phyloP scores from a whole-genome alignment of 2,329 filamentous ascomycete species.

The Rhinocladiella similis region DNA sequence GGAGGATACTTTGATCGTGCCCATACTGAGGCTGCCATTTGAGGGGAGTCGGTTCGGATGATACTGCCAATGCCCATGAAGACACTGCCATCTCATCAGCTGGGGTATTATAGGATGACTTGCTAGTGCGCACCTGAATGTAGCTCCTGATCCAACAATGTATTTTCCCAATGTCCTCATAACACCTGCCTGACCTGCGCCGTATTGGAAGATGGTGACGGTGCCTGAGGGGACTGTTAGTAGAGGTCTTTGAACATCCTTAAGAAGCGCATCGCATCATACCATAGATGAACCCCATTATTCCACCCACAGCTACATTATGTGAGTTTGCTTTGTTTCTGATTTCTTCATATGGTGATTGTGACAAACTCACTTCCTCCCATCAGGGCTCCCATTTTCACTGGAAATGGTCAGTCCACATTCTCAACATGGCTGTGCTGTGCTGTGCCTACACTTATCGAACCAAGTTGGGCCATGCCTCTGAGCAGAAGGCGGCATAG shows the following conservation, averaged over 20 bases:
- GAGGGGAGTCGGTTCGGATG: slow-evolving; percentile 86
- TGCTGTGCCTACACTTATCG: slow-evolving; percentile 63
- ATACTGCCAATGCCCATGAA: slow-evolving; percentile 99
- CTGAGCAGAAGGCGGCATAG: slow-evolving; percentile 31
- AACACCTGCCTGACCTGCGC: slow-evolving; percentile 88
- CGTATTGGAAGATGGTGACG: slow-evolving; percentile 93
- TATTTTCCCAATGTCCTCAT: slow-evolving; percentile 94
- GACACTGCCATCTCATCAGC: slow-evolving; percentile 51
- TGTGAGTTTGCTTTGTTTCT: slow-evolving; percentile 6
- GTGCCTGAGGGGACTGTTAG: slow-evolving; percentile 59
- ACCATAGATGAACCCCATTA: slow-evolving; percentile 99
- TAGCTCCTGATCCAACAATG: slow-evolving; percentile 92
- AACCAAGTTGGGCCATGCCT: slow-evolving; percentile 63
- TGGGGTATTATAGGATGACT: slow-evolving; percentile 32
- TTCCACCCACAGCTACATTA: slow-evolving; percentile 78
- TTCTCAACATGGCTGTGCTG: slow-evolving; percentile 9
- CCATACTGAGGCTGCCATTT: slow-evolving; percentile 74
- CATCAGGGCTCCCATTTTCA: slow-evolving; percentile 99
- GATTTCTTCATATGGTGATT: not conserved
- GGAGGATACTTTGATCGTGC: slow-evolving; percentile 71
- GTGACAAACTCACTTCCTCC: slow-evolving; percentile 75
- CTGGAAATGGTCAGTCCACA: slow-evolving; percentile 51
- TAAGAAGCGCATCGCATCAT: slow-evolving; percentile 32
- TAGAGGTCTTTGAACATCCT: not conserved
- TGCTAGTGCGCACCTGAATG: slow-evolving; percentile 74